phyloP scores from a whole-genome alignment of 768 basidiomycete genomes.

The Coprinopsis strossmayeri region DNA sequence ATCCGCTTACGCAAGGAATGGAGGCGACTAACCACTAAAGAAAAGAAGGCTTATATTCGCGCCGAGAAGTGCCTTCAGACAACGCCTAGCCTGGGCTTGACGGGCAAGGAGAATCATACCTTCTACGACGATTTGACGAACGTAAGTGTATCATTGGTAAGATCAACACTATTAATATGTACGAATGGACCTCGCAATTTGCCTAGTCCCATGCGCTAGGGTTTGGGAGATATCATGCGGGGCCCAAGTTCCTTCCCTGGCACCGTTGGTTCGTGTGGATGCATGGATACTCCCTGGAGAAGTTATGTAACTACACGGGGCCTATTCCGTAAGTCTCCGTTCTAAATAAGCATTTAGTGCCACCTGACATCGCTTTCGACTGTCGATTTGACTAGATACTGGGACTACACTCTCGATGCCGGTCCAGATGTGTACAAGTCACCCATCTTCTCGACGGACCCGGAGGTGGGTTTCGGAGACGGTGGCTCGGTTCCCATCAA shows the following conservation, averaged over 20 bases:
- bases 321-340: slow-evolving; percentile 7
- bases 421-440: slow-evolving; percentile 5
- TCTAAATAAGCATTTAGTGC: too few relatives aligned
- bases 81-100: neutral
- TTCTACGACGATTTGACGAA: slow-evolving; percentile 6
- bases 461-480: slow-evolving; percentile 7
- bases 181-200: too few relatives aligned
- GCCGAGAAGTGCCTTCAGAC: slow-evolving; percentile 8
- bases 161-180: neutral
- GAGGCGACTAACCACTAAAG: slow-evolving; percentile 2
- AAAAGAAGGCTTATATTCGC: slow-evolving; percentile 8
- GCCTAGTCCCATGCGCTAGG: slow-evolving; percentile 8
- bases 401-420: slow-evolving; percentile 10
- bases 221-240: slow-evolving; percentile 5
- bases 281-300: slow-evolving; percentile 7
- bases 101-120: neutral
- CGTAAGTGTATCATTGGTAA: neutral
- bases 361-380: too few relatives aligned
- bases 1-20: slow-evolving; percentile 9
- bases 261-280: slow-evolving; percentile 10
- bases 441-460: slow-evolving; percentile 8
- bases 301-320: slow-evolving; percentile 7
- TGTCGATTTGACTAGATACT: slow-evolving; percentile 4
- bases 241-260: slow-evolving; percentile 7
- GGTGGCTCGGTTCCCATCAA: slow-evolving; percentile 9